Evolutionary conservation across 129 eudicot genomes (phyloP).

Genomic region (Sambucus nigra): DNA sequence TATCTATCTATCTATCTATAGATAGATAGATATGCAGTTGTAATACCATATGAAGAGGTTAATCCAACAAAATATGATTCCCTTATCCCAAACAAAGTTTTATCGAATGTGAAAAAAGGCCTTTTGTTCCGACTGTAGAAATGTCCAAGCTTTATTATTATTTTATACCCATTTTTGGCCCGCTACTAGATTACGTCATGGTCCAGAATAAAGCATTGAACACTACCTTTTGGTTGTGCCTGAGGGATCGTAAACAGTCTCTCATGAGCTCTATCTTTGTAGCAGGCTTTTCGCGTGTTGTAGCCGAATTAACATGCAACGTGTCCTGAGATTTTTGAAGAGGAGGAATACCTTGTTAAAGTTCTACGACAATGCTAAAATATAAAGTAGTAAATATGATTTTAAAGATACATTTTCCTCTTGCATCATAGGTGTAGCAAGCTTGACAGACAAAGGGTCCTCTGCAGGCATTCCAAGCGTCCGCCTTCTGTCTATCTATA

Average conservation of each 20-base stretch:
- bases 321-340: conserved; percentile 26
- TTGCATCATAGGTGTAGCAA: conserved; percentile 20
- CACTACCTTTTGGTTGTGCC: conserved; percentile 51
- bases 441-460: conserved; percentile 24
- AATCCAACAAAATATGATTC: no score
- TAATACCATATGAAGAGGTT: no score
- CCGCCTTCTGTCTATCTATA: conserved; percentile 58
- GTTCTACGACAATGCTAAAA: conserved; percentile 1
- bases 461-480: conserved; percentile 31
- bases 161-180: not conserved
- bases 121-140: no score
- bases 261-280: conserved; percentile 48
- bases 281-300: conserved; percentile 21
- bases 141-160: no score
- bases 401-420: conserved; percentile 32
- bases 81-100: no score
- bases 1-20: no score
- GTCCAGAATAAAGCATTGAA: not conserved
- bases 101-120: no score
- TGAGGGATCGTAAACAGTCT: conserved; percentile 73
- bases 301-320: conserved; percentile 22
- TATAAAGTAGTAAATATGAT: conserved; percentile 10
- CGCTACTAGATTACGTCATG: not conserved
- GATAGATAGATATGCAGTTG: no score
- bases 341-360: not conserved